Evolutionary conservation across 495 filamentous ascomycete genomes (phyloP).

Genomic region (Penicillium coffeae): DNA sequence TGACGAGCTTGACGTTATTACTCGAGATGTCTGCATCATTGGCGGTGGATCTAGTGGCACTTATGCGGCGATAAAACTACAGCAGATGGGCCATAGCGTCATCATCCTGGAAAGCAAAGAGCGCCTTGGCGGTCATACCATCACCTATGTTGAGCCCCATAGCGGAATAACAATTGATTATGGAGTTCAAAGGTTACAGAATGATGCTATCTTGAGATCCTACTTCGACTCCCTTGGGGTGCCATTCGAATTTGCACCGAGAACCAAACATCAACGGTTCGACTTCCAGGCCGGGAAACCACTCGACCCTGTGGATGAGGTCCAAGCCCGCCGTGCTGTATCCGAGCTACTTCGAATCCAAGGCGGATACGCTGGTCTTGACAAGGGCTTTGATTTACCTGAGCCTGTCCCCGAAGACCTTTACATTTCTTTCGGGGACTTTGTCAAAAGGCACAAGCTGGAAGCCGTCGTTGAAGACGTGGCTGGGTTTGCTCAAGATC

Average conservation of each 20-base stretch:
- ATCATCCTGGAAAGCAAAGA: conserved; percentile 40
- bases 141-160: conserved; percentile 36
- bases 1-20: conserved; percentile 11
- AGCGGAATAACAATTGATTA: conserved; percentile 36
- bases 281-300: conserved; percentile 11
- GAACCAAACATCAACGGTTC: background rate
- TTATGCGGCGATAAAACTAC: conserved; percentile 44
- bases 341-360: conserved; percentile 6
- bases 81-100: conserved; percentile 37
- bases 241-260: conserved; percentile 5
- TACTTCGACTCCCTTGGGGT: conserved; percentile 33
- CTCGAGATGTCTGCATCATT: conserved; percentile 41
- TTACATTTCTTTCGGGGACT: conserved; percentile 5
- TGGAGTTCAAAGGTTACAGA: conserved; percentile 37
- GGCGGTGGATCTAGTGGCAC: conserved; percentile 48
- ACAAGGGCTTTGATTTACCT: conserved; percentile 5
- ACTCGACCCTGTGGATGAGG: conserved; percentile 1
- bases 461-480: conserved; percentile 5
- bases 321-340: conserved; percentile 5
- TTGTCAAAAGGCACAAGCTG: conserved; percentile 4
- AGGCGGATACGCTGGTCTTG: conserved; percentile 7
- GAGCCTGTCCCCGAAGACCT: conserved; percentile 8
- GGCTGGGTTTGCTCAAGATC: conserved; percentile 6
- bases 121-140: conserved; percentile 40
- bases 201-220: conserved; percentile 29